These are phyloP conservation scores for Lentinus tigrinus DNA, from an alignment of 768 basidiomycete species.

Conservation along the genomic window DNA sequence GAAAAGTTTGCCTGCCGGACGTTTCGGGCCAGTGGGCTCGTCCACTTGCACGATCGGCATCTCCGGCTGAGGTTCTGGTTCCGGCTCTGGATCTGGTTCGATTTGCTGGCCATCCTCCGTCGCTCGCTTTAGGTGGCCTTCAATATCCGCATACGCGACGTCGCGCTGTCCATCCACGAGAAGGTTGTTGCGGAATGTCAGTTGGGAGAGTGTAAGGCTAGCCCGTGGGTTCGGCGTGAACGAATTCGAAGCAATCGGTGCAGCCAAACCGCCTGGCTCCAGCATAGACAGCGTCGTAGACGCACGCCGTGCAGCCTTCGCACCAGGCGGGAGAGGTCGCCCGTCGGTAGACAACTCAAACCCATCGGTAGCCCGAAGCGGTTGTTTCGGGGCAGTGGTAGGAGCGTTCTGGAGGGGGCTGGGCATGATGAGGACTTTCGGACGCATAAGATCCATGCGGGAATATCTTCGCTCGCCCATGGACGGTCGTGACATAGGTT, in stretches of 20 bases:
- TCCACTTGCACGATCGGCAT: constrained; percentile 28
- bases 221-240: constrained; percentile 78
- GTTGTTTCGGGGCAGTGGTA: constrained; percentile 20
- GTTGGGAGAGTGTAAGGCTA: constrained; percentile 74
- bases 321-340: constrained; percentile 74
- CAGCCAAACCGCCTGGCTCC: constrained; percentile 27
- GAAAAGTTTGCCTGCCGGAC: constrained; percentile 81
- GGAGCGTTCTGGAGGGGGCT: constrained; percentile 68
- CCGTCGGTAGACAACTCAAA: constrained; percentile 69
- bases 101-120: constrained; percentile 76
- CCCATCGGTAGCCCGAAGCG: constrained; percentile 45
- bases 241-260: constrained; percentile 48
- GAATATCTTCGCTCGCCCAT: constrained; percentile 61
- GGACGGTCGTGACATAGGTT: constrained; percentile 16
- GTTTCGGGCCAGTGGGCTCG: constrained; percentile 25
- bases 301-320: constrained; percentile 53
- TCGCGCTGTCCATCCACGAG: constrained; percentile 67
- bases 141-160: constrained; percentile 59
- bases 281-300: constrained; percentile 38
- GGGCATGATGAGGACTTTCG: constrained; percentile 94
- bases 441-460: constrained; percentile 76
- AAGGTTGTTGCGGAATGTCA: constrained; percentile 83
- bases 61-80: constrained; percentile 29
- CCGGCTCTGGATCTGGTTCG: constrained; percentile 41
- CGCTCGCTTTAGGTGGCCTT: constrained; percentile 64